Evolutionary conservation across 73 alveolate genomes (phyloP).

Genomic region (Paramecium bursaria): DNA sequence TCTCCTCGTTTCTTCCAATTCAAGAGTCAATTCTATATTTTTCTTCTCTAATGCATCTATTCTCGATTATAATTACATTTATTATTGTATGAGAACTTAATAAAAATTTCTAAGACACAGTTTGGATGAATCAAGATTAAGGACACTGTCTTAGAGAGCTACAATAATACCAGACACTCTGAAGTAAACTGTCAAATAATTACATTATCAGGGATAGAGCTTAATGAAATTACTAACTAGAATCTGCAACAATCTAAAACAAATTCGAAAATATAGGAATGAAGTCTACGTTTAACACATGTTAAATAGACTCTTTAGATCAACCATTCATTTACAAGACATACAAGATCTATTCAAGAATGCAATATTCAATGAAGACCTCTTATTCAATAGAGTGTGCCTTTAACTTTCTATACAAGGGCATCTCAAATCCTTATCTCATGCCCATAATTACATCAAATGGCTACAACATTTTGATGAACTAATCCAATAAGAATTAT

Average conservation of each 20-base stretch:
- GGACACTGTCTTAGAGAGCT: too few species aligned
- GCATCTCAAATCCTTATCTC: neutral
- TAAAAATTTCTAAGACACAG: too few species aligned
- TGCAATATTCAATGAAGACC: slow-evolving; percentile 11
- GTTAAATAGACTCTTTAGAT: slow-evolving; percentile 2
- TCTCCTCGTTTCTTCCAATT: too few species aligned
- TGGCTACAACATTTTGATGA: slow-evolving; percentile 37
- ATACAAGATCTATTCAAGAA: slow-evolving; percentile 14
- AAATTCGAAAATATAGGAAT: slow-evolving; percentile 23
- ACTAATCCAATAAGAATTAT: neutral
- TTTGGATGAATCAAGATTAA: too few species aligned
- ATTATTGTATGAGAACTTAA: too few species aligned
- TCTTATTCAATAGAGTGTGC: slow-evolving; percentile 1
- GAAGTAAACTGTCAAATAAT: too few species aligned
- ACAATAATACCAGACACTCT: too few species aligned
- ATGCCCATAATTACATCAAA: slow-evolving; percentile 16
- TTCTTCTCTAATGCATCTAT: too few species aligned
- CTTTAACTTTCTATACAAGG: neutral
- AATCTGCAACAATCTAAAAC: slow-evolving; percentile 14
- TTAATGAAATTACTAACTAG: too few species aligned
- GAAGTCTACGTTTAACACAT: slow-evolving; percentile 17
- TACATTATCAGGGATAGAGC: too few species aligned
- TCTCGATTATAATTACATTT: too few species aligned
- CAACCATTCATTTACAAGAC: slow-evolving; percentile 5
- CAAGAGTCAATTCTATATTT: too few species aligned